phyloP scores from a whole-genome alignment of 2,329 filamentous ascomycete genomes.

The Lasiodiplodia sp. region DNA sequence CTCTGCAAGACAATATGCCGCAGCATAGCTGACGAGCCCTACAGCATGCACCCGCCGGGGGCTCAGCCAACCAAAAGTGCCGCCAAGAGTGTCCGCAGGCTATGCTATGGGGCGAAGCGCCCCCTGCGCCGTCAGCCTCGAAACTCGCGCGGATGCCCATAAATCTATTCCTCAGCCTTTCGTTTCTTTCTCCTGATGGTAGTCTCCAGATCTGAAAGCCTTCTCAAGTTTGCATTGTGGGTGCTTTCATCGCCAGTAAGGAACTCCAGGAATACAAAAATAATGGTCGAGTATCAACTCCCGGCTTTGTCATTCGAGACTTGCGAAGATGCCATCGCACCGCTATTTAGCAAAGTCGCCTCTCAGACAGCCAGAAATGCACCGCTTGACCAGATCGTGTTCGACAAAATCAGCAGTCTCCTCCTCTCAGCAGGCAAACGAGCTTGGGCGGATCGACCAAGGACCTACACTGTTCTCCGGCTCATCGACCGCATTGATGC shows the following conservation, averaged over 20 bases:
- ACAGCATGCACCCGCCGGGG: neutral
- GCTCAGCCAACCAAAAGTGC: neutral
- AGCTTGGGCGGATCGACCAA: slow-evolving; percentile 35
- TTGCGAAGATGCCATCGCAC: neutral
- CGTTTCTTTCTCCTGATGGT: neutral
- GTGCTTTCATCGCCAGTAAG: neutral
- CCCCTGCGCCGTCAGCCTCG: neutral
- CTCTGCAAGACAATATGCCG: no score
- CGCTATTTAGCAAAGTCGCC: neutral
- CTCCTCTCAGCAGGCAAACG: neutral
- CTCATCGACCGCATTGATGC: slow-evolving; percentile 35
- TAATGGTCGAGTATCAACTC: neutral
- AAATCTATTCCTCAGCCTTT: neutral
- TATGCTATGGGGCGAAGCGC: neutral
- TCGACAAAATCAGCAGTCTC: neutral
- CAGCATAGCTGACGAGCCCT: no score
- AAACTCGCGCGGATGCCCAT: neutral
- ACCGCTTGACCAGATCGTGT: neutral
- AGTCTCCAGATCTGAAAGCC: neutral
- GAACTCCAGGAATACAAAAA: neutral
- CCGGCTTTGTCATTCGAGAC: neutral
- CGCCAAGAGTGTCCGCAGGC: neutral
- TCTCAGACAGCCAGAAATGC: neutral
- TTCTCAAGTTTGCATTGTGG: neutral
- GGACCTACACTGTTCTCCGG: slow-evolving; percentile 40